Evolutionary conservation across 352 stramenopile genomes (phyloP), one percentile per base, ranked within the genome.

Genomic region (Pythium catenulatum): DNA sequence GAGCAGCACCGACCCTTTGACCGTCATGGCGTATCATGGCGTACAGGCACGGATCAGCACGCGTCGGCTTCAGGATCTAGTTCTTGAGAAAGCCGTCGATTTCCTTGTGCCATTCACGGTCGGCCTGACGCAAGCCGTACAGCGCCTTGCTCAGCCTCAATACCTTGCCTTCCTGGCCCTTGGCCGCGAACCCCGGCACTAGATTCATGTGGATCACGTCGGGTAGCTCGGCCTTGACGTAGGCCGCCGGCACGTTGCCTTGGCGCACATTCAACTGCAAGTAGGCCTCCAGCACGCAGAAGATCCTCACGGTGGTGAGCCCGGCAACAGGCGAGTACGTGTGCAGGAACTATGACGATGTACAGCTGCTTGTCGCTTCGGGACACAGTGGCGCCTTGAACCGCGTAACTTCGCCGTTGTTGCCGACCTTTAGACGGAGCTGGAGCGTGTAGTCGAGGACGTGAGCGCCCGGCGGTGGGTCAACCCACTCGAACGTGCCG

Each of bases 121-220:
- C 86, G 13, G 84, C 87, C 61, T 93, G 84, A 25, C 87, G 80
- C 21, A 91, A 25, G 1, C 87, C 87, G 37, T 93, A 90, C 15
- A 92, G n/a, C 5, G 78, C 85, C 4, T 79, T 74, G 0, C 63
- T 37, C 0, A 93, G 77, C 2, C 30, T 59, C 74, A 81, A 90
- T 19, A 87, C 76, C 8, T 85, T 50, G 4, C 61, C 56, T 6
- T 89, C 56, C 1, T 46, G 9, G 15, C 54, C 59, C 11, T 59
- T 4, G 3, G 37, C 15, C 25, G 61, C 41, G 46, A 74, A 82
- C 17, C 45, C 59, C 8, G 17, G 37, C 41, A 82, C 39, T 39
- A 58, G 63, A n/a, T 77, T 59, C 8, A 77, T 41, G 36, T 77
- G 70, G 1, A 83, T 27, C 32, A 32, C 41, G 23, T 83, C 63